Evolutionary conservation across 208 protist genomes (phyloP).

Genomic region (Leptomonas pyrrhocoris): DNA sequence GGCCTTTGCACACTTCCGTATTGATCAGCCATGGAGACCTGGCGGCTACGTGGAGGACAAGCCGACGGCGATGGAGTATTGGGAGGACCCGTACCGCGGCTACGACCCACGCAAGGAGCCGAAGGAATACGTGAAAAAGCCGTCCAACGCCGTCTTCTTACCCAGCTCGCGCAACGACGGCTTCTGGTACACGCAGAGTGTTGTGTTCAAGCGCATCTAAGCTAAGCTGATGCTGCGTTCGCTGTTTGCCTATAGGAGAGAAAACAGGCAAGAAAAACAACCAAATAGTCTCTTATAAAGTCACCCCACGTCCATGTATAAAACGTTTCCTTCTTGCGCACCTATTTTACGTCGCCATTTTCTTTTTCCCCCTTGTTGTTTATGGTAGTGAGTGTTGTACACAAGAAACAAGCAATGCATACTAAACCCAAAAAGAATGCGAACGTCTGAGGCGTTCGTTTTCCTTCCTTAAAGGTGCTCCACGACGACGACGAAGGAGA

Average conservation of each 20-base stretch:
- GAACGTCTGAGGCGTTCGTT: background rate
- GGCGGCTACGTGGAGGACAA: slow-evolving; percentile 79
- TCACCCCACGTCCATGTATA: too few species aligned
- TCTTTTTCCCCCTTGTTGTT: slow-evolving; percentile 10
- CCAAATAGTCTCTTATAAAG: too few species aligned
- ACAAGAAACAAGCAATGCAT: too few species aligned
- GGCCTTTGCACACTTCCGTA: slow-evolving; percentile 55
- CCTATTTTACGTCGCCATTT: background rate
- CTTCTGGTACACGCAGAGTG: slow-evolving; percentile 90
- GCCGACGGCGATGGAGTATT: slow-evolving; percentile 78
- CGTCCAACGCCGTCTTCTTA: slow-evolving; percentile 63
- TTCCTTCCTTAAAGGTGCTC: background rate
- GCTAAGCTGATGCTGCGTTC: too few species aligned
- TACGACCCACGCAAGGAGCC: slow-evolving; percentile 82
- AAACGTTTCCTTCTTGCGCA: too few species aligned
- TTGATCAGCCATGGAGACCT: slow-evolving; percentile 76
- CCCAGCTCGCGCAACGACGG: slow-evolving; percentile 61
- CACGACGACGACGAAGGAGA: too few species aligned
- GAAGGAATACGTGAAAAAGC: slow-evolving; percentile 78
- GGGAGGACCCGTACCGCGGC: slow-evolving; percentile 84
- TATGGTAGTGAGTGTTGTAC: background rate
- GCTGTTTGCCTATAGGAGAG: too few species aligned
- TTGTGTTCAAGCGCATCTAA: slow-evolving; percentile 86
- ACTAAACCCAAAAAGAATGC: too few species aligned
- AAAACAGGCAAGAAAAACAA: too few species aligned